Conservation (phyloP, 2,329 filamentous ascomycete genomes). For the Teratosphaeria gauchensis region DNA sequence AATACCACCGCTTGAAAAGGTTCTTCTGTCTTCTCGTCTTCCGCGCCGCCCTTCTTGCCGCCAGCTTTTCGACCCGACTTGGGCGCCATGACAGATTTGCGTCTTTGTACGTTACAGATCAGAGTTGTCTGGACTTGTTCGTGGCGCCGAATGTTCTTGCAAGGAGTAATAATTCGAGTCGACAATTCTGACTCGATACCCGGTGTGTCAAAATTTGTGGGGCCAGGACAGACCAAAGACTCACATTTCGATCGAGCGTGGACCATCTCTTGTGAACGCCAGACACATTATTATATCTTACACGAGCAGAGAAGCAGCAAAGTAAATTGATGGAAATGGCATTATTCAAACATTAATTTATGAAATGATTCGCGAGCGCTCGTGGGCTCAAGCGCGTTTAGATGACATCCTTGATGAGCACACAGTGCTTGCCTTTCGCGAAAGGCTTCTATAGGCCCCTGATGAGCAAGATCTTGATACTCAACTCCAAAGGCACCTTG, state of each 20-base stretch:
- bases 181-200: background rate
- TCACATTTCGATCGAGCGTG: background rate
- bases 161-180: background rate
- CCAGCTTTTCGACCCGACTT: background rate
- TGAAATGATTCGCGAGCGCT: background rate
- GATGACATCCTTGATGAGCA: background rate
- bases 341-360: background rate
- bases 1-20: conserved; percentile 62
- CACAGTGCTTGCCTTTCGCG: background rate
- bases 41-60: background rate
- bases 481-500: background rate
- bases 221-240: background rate
- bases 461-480: background rate
- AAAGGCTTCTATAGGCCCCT: background rate
- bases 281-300: too few species aligned
- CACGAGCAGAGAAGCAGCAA: too few species aligned
- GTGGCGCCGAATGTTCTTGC: background rate
- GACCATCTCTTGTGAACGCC: too few species aligned
- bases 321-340: background rate
- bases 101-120: background rate
- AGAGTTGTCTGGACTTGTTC: background rate
- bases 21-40: conserved; percentile 51
- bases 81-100: background rate
- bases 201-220: background rate
- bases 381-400: background rate